Evolutionary conservation across 306 rosid species (phyloP), one percentile per base, ranked within the genome.

Genomic region (Rosa lucieae): DNA sequence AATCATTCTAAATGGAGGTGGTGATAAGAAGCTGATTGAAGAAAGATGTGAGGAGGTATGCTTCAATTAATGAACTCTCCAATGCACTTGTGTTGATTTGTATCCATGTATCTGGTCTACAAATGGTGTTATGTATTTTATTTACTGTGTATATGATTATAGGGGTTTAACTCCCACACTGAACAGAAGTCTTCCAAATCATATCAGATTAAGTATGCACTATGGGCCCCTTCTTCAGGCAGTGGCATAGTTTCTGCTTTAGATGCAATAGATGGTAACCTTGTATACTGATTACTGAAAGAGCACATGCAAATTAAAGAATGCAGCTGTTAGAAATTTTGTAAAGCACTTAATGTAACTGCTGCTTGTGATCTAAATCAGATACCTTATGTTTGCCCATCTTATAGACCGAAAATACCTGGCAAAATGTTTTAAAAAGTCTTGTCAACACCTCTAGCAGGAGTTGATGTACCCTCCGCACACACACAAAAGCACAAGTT

Each of bases 21-120:
- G 99, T 70, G 94, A 95, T 81, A 95, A 92, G 96, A 95, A 91
- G 79, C 85, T 86, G 78, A 85, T 95, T 79, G 97, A 91, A 89
- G 99, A 91, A 78, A 91, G 99, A 89, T 92, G 99, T 63, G 92
- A 88, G 51, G 85, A 92, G 96, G 99, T 95, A 83, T 42, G 70
- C 21, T 40, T 42, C 21, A 49, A 67, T 37, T 46, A 18, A 39
- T 48, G 13, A 43, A 14, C 20, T 10, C 12, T 52, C 48, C 35
- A 73, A n/a, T 4, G 51, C 26, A 55, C 67, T 21, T 53, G n/a
- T 56, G 46, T 58, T 4, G 8, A 39, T 1, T 37, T 11, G 18
- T 32, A 9, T 67, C 71, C 71, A 39, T 67, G 21, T 5, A 6
- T 15, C 44, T 32, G 44, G n/a, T 32, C 6, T 14, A 35, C 0